These are phyloP conservation scores for Bruguiera gymnorhiza DNA, from an alignment of 345 rosid genomes.

Conservation along the genomic window DNA sequence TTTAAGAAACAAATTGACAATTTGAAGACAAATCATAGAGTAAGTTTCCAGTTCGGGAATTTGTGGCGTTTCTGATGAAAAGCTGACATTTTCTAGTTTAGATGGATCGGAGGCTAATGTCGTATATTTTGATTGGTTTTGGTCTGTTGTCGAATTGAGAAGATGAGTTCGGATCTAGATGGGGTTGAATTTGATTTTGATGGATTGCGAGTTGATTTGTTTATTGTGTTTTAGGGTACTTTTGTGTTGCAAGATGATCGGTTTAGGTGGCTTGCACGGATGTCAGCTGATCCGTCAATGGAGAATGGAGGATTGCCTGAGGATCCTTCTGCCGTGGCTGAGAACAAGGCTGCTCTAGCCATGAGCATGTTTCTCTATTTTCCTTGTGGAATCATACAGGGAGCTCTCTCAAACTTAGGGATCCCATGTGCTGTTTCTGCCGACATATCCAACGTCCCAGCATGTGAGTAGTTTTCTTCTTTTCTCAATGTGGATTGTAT, in stretches of 20 bases:
- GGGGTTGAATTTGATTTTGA: background rate
- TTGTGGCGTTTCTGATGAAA: background rate
- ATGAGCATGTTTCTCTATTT: slow-evolving; percentile 86
- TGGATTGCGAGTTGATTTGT: background rate
- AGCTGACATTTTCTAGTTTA: background rate
- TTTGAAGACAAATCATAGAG: slow-evolving; percentile 93
- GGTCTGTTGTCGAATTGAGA: background rate
- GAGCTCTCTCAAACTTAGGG: slow-evolving; percentile 97
- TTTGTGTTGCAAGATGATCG: slow-evolving; percentile 95
- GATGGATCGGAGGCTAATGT: background rate
- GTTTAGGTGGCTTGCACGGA: slow-evolving; percentile 81
- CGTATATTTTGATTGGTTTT: background rate
- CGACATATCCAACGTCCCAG: slow-evolving; percentile 87
- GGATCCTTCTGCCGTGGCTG: slow-evolving; percentile 52
- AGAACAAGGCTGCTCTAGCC: slow-evolving; percentile 64
- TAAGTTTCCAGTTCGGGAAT: slow-evolving; percentile 18
- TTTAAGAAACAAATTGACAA: slow-evolving; percentile 99
- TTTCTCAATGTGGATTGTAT: background rate
- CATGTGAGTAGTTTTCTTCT: slow-evolving; percentile 54
- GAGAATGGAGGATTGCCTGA: slow-evolving; percentile 41
- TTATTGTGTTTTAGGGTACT: slow-evolving; percentile 65
- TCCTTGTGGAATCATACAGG: slow-evolving; percentile 94
- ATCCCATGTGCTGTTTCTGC: slow-evolving; percentile 96
- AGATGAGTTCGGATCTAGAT: background rate
- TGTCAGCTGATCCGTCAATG: slow-evolving; percentile 56